Evolutionary conservation across 768 basidiomycete species (phyloP), one percentile per base, ranked within the genome.

Genomic region (Lentinus brumalis): DNA sequence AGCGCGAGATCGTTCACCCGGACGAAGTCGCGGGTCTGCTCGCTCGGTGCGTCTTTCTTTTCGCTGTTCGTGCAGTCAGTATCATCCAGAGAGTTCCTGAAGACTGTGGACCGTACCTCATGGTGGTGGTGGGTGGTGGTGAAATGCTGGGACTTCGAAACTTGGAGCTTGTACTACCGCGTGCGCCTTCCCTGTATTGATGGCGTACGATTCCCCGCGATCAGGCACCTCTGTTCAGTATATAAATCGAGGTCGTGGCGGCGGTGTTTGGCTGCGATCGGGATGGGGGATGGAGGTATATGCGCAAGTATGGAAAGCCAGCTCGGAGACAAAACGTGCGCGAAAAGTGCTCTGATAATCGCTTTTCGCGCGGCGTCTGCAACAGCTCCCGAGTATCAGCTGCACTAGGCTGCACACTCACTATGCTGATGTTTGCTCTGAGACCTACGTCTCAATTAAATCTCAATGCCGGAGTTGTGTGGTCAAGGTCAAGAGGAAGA

Each of bases 1-100:
- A 86, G 72, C 21, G 75, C 59, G 44, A 87, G 76, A 39, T 84
- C 79, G 57, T 78, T 79, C 70, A 87, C 76, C 50, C 76, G 75
- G 67, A 88, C 78, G 50, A 63, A 60, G 57, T 79, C 77, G 46
- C 46, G 46, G 42, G 42, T 44, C 11, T 49, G 46, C 26, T 18
- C 18, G 21, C 21, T 49, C 46, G 11, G 7, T 10, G 40, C 53
- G 21, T 10, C 40, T 39, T 41, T 53, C 51, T 12, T 38, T 15
- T n/a, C 2, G 15, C 21, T 39, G 51, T n/a, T 9, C 41, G 6
- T 15, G 7, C 3, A 2, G 16, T 45, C 8, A 21, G n/a, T 45
- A 21, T 18, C 16, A 4, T 16, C 2, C 4, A n/a, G 8, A 21
- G 44, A 45, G 44, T n/a, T 16, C 9, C 8, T 18, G 44, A 21